Conservation (phyloP, 2,329 filamentous ascomycete genomes). For the Fusarium irregulare region DNA sequence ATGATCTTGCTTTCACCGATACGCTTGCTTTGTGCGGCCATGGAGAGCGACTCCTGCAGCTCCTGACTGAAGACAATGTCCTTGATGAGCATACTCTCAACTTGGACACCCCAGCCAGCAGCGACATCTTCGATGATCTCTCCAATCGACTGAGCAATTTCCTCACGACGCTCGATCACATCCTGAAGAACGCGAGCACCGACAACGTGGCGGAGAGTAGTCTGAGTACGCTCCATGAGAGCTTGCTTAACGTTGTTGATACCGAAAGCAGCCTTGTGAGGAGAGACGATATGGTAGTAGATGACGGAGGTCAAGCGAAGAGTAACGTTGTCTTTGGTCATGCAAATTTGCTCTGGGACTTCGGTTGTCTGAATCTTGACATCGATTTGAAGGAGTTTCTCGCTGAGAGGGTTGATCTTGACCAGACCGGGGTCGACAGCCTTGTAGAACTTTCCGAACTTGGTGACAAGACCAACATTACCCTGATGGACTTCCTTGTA, state of each 20-base stretch:
- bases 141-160: conserved; percentile 92
- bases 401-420: conserved; percentile 95
- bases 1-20: conserved; percentile 99
- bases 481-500: conserved; percentile 94
- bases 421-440: conserved; percentile 96
- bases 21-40: conserved; percentile 98
- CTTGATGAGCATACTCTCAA: conserved; percentile 99
- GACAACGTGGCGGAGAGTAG: conserved; percentile 95
- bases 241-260: conserved; percentile 95
- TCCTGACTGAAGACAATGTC: conserved; percentile 98
- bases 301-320: conserved; percentile 95
- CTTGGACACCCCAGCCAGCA: conserved; percentile 91
- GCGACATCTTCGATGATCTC: conserved; percentile 99
- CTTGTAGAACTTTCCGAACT: conserved; percentile 94
- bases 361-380: conserved; percentile 99
- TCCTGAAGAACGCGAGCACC: conserved; percentile 96
- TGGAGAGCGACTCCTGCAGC: conserved; percentile 93
- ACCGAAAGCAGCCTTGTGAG: conserved; percentile 97
- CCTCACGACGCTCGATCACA: conserved; percentile 97
- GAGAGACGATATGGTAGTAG: conserved; percentile 97
- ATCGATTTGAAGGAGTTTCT: conserved; percentile 90
- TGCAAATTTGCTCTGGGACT: conserved; percentile 95
- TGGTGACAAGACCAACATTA: conserved; percentile 94
- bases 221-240: conserved; percentile 98
- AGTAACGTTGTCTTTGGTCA: conserved; percentile 99